Conservation (phyloP, 1,139 yeast species). For the Hemisphaericaspora lyxosophila region DNA sequence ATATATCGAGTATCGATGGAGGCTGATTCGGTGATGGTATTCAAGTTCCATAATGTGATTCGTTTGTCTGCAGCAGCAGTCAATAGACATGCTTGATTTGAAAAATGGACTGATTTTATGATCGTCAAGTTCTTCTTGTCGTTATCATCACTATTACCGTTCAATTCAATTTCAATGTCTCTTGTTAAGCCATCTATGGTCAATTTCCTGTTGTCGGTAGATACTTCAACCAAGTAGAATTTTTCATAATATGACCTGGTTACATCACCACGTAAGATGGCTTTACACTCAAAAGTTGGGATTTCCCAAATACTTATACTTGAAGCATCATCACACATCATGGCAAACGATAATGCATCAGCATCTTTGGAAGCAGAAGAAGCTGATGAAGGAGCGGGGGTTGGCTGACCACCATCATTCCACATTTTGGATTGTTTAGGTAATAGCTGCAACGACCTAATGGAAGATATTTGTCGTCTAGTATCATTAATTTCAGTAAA, state of each 20-base stretch:
- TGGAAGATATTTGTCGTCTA: slow-evolving; percentile 10
- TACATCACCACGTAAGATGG: slow-evolving; percentile 33
- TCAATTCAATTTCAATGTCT: slow-evolving; percentile 11
- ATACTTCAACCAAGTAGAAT: slow-evolving; percentile 7
- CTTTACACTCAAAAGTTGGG: slow-evolving; percentile 61
- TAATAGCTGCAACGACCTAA: slow-evolving; percentile 11
- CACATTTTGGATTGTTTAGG: slow-evolving; percentile 5
- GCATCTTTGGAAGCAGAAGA: background rate
- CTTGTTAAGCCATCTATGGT: slow-evolving; percentile 8
- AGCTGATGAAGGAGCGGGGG: no score
- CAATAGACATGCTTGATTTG: slow-evolving; percentile 15
- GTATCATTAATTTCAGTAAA: slow-evolving; percentile 32
- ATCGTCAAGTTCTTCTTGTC: background rate
- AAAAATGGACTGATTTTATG: background rate
- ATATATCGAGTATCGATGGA: slow-evolving; percentile 16
- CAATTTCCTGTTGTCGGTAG: background rate
- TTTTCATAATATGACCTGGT: slow-evolving; percentile 4
- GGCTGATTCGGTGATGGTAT: slow-evolving; percentile 25
- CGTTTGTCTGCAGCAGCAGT: slow-evolving; percentile 30
- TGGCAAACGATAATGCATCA: slow-evolving; percentile 10
- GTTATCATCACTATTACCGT: slow-evolving; percentile 12
- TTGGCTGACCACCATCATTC: no score
- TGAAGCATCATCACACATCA: slow-evolving; percentile 50
- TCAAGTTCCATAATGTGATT: slow-evolving; percentile 34
- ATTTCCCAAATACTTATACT: slow-evolving; percentile 79